phyloP scores from a whole-genome alignment of 1,284 basidiomycete genomes.

The Papiliotrema laurentii region DNA sequence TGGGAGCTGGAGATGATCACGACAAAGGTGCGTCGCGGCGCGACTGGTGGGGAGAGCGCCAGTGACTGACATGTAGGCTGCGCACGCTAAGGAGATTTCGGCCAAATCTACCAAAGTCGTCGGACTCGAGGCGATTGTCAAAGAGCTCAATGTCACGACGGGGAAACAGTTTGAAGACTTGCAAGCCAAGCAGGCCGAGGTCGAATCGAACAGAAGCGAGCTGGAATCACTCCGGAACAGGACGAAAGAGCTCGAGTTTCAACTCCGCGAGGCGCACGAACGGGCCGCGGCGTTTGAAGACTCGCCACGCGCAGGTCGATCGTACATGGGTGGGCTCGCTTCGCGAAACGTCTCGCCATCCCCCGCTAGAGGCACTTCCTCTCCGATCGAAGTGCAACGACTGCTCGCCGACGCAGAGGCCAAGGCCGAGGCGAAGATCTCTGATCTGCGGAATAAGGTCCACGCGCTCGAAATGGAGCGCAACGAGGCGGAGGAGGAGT shows the following conservation, averaged over 20 bases:
- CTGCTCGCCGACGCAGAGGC: slow-evolving; percentile 71
- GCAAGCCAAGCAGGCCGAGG: slow-evolving; percentile 77
- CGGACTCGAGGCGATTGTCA: slow-evolving; percentile 64
- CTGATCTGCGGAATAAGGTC: slow-evolving; percentile 58
- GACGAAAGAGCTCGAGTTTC: slow-evolving; percentile 76
- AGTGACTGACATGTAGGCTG: slow-evolving; percentile 52
- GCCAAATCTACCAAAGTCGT: slow-evolving; percentile 61
- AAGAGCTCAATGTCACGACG: slow-evolving; percentile 65
- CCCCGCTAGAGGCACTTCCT: slow-evolving; percentile 4
- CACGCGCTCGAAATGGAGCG: slow-evolving; percentile 42
- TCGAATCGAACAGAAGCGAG: slow-evolving; percentile 71
- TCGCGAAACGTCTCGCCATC: slow-evolving; percentile 2
- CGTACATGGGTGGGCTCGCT: not conserved
- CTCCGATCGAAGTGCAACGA: slow-evolving; percentile 64
- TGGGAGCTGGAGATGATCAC: slow-evolving; percentile 71
- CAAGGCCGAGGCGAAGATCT: slow-evolving; percentile 68
- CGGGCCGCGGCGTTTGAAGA: slow-evolving; percentile 62
- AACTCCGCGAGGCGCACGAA: slow-evolving; percentile 72
- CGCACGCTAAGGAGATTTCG: slow-evolving; percentile 64
- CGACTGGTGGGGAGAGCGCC: not conserved
- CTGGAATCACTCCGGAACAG: slow-evolving; percentile 69
- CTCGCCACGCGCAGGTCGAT: not conserved
- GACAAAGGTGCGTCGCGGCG: slow-evolving; percentile 58
- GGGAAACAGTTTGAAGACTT: slow-evolving; percentile 73
- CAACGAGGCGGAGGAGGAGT: slow-evolving; percentile 65